Conservation (phyloP, 2,329 filamentous ascomycete species). For the Ophiostoma angusticollis region DNA sequence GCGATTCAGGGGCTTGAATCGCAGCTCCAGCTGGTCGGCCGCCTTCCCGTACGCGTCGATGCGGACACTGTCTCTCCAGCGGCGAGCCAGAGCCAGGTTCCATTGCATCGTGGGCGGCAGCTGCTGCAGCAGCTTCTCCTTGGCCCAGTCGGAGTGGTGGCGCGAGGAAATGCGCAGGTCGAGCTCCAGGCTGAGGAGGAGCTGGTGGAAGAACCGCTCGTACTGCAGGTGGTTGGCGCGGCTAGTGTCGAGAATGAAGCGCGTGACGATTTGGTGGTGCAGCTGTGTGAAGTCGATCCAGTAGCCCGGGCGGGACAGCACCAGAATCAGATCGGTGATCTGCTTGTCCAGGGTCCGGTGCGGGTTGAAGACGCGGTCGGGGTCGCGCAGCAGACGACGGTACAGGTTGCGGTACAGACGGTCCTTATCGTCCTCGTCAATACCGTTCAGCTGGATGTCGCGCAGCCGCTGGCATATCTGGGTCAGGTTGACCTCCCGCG, state of each 20-base stretch:
- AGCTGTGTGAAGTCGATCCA: constrained; percentile 64
- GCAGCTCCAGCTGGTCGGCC: constrained; percentile 45
- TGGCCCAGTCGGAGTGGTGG: constrained; percentile 48
- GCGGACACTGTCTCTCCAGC: constrained; percentile 59
- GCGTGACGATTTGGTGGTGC: constrained; percentile 60
- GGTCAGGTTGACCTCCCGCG: constrained; percentile 47
- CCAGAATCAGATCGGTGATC: constrained; percentile 58
- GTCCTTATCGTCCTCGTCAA: constrained; percentile 44
- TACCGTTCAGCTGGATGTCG: constrained; percentile 38
- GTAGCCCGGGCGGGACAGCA: constrained; percentile 47
- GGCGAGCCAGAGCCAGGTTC: constrained; percentile 59
- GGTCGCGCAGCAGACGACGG: constrained; percentile 52
- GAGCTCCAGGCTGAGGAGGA: constrained; percentile 61
- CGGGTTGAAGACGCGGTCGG: constrained; percentile 46
- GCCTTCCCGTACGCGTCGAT: constrained; percentile 47
- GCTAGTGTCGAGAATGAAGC: constrained; percentile 54
- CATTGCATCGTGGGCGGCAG: constrained; percentile 60
- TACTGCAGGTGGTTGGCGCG: constrained; percentile 44
- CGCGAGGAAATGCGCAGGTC: constrained; percentile 55
- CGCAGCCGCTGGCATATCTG: constrained; percentile 46
- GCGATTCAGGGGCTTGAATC: constrained; percentile 50
- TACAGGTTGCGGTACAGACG: constrained; percentile 54
- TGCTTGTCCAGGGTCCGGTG: constrained; percentile 56
- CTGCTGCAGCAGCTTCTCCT: constrained; percentile 49
- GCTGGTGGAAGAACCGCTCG: constrained; percentile 59